A percentile compares a stretch with the other conserved stretches of the same genome.
Evolutionary conservation across 208 protist species (phyloP).

Genomic region (Crithidia brevicula): DNA sequence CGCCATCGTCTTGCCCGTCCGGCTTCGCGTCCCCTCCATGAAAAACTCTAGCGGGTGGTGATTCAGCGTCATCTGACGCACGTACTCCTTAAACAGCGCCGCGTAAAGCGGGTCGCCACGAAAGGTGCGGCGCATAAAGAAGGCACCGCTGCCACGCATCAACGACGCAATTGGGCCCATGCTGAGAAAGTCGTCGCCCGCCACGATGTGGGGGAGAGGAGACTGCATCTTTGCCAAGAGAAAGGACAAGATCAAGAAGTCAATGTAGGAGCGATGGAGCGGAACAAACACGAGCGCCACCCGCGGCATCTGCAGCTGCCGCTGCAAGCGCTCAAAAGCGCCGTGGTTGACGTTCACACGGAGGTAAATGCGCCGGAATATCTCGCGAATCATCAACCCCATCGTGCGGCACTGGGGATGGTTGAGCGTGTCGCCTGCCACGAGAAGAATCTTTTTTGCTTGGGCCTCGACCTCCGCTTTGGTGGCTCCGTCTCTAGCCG

Average conservation of each 20-base stretch:
- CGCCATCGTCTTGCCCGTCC: constrained; percentile 85
- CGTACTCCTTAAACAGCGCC: constrained; percentile 83
- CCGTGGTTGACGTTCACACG: constrained; percentile 65
- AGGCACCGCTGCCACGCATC: constrained; percentile 89
- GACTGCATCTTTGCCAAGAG: constrained; percentile 68
- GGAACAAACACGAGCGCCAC: constrained; percentile 77
- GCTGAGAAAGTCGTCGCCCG: constrained; percentile 88
- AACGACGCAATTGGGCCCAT: constrained; percentile 71
- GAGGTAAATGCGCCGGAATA: constrained; percentile 72
- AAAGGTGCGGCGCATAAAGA: constrained; percentile 92
- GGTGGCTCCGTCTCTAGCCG: constrained; percentile 43
- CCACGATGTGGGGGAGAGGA: constrained; percentile 81
- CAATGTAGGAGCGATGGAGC: constrained; percentile 84
- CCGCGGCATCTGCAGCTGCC: constrained; percentile 49
- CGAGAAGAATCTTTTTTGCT: constrained; percentile 63
- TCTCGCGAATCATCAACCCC: constrained; percentile 56
- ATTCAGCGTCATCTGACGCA: constrained; percentile 69
- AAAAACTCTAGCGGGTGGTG: constrained; percentile 86
- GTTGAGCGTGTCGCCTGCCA: constrained; percentile 80
- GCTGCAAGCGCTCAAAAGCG: constrained; percentile 62
- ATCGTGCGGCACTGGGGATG: constrained; percentile 54
- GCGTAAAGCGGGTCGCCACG: constrained; percentile 80
- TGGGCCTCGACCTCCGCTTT: constrained; percentile 48
- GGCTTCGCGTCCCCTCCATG: constrained; percentile 87
- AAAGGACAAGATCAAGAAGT: constrained; percentile 92